Conservation (phyloP, 805 yeast genomes). For the Jamesozyma jinghongensis region DNA sequence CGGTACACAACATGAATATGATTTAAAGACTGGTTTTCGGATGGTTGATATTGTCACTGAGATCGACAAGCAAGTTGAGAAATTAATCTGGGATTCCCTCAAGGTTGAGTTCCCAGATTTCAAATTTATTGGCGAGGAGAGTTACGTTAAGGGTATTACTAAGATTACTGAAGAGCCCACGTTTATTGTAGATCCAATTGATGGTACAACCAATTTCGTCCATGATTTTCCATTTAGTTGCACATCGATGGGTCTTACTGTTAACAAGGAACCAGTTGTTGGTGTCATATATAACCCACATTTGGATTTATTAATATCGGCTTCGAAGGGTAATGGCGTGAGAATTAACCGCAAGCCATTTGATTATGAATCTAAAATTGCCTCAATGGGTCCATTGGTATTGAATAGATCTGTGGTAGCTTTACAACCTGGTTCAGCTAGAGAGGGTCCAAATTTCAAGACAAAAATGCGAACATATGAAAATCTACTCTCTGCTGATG, state of each 20-base stretch:
- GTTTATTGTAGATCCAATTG: slow-evolving; percentile 57
- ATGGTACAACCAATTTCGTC: slow-evolving; percentile 58
- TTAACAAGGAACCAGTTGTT: slow-evolving; percentile 42
- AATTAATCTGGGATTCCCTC: slow-evolving; percentile 27
- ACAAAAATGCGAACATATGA: slow-evolving; percentile 68
- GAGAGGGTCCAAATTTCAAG: slow-evolving; percentile 85
- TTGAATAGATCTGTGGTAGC: slow-evolving; percentile 83
- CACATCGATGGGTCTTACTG: slow-evolving; percentile 51
- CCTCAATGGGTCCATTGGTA: slow-evolving; percentile 74
- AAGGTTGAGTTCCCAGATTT: slow-evolving; percentile 37
- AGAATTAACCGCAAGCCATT: slow-evolving; percentile 39
- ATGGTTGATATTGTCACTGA: slow-evolving; percentile 58
- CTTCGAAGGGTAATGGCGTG: slow-evolving; percentile 48
- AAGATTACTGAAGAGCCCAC: slow-evolving; percentile 44
- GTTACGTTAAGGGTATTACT: slow-evolving; percentile 42
- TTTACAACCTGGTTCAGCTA: slow-evolving; percentile 77
- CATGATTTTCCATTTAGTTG: slow-evolving; percentile 57
- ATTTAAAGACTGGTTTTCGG: slow-evolving; percentile 27
- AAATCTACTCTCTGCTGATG: slow-evolving; percentile 77
- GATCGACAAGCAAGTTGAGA: slow-evolving; percentile 51
- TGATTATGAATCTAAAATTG: slow-evolving; percentile 55
- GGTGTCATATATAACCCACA: slow-evolving; percentile 61
- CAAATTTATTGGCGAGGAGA: slow-evolving; percentile 55
- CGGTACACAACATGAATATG: slow-evolving; percentile 34
- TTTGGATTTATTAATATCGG: slow-evolving; percentile 41